A percentile compares a stretch with the other conserved stretches of the same genome.
Evolutionary conservation across 805 yeast genomes (phyloP).

Genomic region (Yamadazyma kitorensis): DNA sequence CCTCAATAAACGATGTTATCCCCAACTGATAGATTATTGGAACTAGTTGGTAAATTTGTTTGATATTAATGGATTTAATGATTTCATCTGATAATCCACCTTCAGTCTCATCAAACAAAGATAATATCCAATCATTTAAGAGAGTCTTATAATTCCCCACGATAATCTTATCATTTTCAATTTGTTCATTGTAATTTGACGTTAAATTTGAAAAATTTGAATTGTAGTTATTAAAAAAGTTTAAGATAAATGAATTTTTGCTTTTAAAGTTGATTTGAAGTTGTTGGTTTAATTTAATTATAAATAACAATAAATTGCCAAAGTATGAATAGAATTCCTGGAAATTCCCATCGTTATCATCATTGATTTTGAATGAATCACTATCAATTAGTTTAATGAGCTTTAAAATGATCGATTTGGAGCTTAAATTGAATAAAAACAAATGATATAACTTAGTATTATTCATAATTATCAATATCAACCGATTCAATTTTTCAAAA

Average conservation of each 20-base stretch:
- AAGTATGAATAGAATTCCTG: slow-evolving; percentile 70
- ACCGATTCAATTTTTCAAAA: slow-evolving; percentile 36
- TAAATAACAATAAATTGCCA: slow-evolving; percentile 51
- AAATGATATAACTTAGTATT: slow-evolving; percentile 37
- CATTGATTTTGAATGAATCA: slow-evolving; percentile 31
- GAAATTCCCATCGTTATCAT: slow-evolving; percentile 54
- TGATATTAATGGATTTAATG: slow-evolving; percentile 61
- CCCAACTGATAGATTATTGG: slow-evolving; percentile 77
- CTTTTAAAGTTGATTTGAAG: slow-evolving; percentile 22
- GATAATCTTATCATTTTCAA: slow-evolving; percentile 29
- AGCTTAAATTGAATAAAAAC: slow-evolving; percentile 46
- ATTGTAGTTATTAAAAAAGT: slow-evolving; percentile 32
- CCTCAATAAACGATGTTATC: slow-evolving; percentile 54
- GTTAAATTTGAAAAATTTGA: slow-evolving; percentile 31
- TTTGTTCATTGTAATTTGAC: slow-evolving; percentile 11
- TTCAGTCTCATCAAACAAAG: slow-evolving; percentile 62
- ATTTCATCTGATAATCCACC: slow-evolving; percentile 84
- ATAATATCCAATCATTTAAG: slow-evolving; percentile 68
- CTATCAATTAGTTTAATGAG: slow-evolving; percentile 53
- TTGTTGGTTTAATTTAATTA: slow-evolving; percentile 14
- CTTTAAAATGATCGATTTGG: slow-evolving; percentile 35
- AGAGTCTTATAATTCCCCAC: slow-evolving; percentile 32
- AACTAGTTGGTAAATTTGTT: slow-evolving; percentile 64
- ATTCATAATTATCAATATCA: slow-evolving; percentile 50
- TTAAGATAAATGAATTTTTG: slow-evolving; percentile 29